Base-by-base conservation (phyloP, 352 stramenopile genomes). In the Pythium utonaiense region DNA sequence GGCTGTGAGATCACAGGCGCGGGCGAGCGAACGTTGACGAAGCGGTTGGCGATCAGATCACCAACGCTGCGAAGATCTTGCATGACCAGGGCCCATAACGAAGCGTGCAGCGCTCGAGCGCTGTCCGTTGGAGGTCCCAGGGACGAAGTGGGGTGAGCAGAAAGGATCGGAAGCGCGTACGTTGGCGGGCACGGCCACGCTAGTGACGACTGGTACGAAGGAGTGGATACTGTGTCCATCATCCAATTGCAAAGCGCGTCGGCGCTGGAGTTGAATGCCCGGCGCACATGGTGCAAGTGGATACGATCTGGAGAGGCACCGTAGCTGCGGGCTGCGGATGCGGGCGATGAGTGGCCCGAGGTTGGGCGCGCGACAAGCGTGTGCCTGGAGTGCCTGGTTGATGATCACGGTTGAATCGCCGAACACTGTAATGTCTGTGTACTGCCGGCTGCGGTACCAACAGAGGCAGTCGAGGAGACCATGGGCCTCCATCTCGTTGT, bases 401-500 rank as follows among this genome's bases (percentile, higher is more conserved):
- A 72, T 61, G 17, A 70, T 55, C 3, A 71, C 8, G 2, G 1
- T 9, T 0, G 64, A 75, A 34, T 75, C 68, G 3, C 64, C n/a
- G 41, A 66, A 55, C 44, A 12, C 44, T 3, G 64, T 25, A 4
- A 25, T 31, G 17, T 41, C 40, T 16, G 10, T 17, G 22, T 0
- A 0, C 25, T 9, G 16, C 13, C 3, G 30, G 0, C 17, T 19
- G 16, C 30, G 34, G 4, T 62, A 14, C 63, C 55, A 75, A 3
- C 14, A 2, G 2, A 71, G 25, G 28, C 54, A 64, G 3, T 19
- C 13, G 1, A 71, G 42, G 3, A 71, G 41, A 38, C 51, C 68
- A 10, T 66, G 34, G 17, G 68, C 64, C 41, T 75, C 64, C 64
- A 70, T 75, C 8, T n/a, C 48, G 33, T 68, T 70, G n/a, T 68